phyloP scores from a whole-genome alignment of 1,284 basidiomycete species.

The Sporisorium sorghi region DNA sequence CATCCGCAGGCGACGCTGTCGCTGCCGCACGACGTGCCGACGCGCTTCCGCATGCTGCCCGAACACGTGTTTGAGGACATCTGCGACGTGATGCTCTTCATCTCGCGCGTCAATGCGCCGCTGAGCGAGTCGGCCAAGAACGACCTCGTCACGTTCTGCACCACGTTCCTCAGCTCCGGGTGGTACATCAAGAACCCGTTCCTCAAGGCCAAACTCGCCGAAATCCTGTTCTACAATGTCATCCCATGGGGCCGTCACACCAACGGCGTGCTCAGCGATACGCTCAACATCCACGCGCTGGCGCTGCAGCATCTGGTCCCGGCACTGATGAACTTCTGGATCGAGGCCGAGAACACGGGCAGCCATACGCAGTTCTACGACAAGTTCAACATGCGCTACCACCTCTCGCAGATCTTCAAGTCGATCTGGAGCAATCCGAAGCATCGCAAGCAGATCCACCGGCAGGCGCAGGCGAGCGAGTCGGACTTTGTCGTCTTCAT shows the following conservation, averaged over 20 bases:
- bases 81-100: constrained; percentile 84
- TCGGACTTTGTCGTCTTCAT: constrained; percentile 80
- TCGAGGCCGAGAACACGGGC: constrained; percentile 97
- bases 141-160: constrained; percentile 87
- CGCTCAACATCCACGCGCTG: constrained; percentile 84
- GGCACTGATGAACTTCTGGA: constrained; percentile 92
- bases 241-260: constrained; percentile 81
- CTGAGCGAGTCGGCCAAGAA: constrained; percentile 80
- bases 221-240: constrained; percentile 87
- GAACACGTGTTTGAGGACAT: constrained; percentile 96
- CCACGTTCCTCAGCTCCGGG: constrained; percentile 92
- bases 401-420: constrained; percentile 66
- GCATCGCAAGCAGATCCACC: constrained; percentile 63
- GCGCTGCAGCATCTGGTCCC: constrained; percentile 90
- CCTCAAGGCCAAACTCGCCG: constrained; percentile 96
- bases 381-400: constrained; percentile 83
- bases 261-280: constrained; percentile 82
- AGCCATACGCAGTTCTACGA: constrained; percentile 98
- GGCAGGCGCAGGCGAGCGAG: constrained; percentile 46
- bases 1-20: constrained; percentile 71
- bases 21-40: constrained; percentile 84
- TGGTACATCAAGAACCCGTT: constrained; percentile 99
- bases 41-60: constrained; percentile 86
- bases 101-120: constrained; percentile 81
- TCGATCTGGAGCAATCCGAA: constrained; percentile 65